A percentile compares a stretch with the other conserved stretches of the same genome.
These are phyloP conservation scores for Suillus spraguei DNA, from an alignment of 768 basidiomycete species.

Conservation along the genomic window DNA sequence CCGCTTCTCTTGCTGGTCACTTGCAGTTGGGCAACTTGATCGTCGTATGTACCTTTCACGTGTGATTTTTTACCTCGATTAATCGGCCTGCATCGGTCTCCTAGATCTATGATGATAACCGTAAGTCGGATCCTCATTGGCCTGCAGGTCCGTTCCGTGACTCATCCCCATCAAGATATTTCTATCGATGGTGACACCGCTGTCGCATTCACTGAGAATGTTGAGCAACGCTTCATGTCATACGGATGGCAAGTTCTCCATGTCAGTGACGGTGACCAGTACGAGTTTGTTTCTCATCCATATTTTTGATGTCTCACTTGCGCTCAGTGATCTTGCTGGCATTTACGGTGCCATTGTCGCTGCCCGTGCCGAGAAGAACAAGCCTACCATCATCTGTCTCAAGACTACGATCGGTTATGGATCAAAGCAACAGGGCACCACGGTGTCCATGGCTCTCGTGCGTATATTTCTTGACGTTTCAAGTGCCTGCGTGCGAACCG, in stretches of 20 bases:
- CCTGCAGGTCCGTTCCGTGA: not conserved
- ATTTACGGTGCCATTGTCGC: conserved; percentile 81
- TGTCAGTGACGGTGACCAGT: conserved; percentile 82
- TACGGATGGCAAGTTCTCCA: conserved; percentile 95
- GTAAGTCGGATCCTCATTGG: conserved; percentile 46
- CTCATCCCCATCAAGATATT: conserved; percentile 61
- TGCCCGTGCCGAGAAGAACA: conserved; percentile 73
- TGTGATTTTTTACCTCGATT: conserved; percentile 20
- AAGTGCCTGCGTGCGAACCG: conserved; percentile 10
- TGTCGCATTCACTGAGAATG: conserved; percentile 93
- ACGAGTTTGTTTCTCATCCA: conserved; percentile 21
- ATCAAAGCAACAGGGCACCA: conserved; percentile 93
- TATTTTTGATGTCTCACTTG: conserved; percentile 15
- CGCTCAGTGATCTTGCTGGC: conserved; percentile 65
- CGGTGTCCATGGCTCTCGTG: conserved; percentile 92
- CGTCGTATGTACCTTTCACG: conserved; percentile 57
- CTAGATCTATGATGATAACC: conserved; percentile 95
- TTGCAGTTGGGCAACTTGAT: conserved; percentile 92
- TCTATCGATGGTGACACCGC: conserved; percentile 95
- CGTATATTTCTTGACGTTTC: conserved; percentile 36
- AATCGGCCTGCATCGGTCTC: conserved; percentile 19
- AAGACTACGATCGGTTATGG: conserved; percentile 94
- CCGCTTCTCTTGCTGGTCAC: conserved; percentile 91
- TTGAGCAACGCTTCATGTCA: conserved; percentile 81
- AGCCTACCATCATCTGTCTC: conserved; percentile 86